Base-by-base conservation (phyloP, 2,329 filamentous ascomycete species). In the Botryosphaeria agaves region DNA sequence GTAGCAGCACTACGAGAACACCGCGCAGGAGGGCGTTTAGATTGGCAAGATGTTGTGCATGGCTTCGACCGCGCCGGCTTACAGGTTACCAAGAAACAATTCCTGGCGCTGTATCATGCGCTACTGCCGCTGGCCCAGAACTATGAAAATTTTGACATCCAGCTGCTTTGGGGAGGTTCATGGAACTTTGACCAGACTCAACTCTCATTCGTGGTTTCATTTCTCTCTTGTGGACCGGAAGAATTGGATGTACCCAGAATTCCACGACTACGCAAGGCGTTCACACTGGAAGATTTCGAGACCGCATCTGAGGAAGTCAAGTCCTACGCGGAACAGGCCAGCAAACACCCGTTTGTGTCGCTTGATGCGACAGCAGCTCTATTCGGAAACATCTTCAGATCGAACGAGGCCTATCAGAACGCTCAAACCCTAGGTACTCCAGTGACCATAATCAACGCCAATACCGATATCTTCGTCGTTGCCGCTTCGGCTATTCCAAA, bases 141-240 rank as follows among this genome's bases (percentile, higher is more conserved):
- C 7, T 60, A 69, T 28, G 58, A 66, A 11, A 60, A 61, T 16
- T 73, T 95, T 42, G 82, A 94, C 47, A 77, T 98, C 26, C 84
- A 94, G 49, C 68, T 66, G 23, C 61, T 98, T 14, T 95, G 89
- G 85, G 85, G 85, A 34, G 85, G 85, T 5, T 44, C 71, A 37
- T 98, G 91, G 87, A 72, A 76, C 37, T 72, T 91, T 41, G 70
- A 78, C 9, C 75, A 92, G 37, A 82, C 89, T 0, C 87, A 95
- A 40, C 61, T 98, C 20, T 91, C 85, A n/a, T 94, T 95, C 49
- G 71, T 95, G 32, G 77, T 78, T 38, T 84, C 84, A 12, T 94
- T 87, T 49, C 66, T 87, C 14, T 80, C 79, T 3, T 67, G 85
- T 33, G 70, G 69, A 8, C 67, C 76, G 0, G 70, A 81, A 17